Conservation (phyloP, 257 asterid genomes). For the Ligustrum vulgare region DNA sequence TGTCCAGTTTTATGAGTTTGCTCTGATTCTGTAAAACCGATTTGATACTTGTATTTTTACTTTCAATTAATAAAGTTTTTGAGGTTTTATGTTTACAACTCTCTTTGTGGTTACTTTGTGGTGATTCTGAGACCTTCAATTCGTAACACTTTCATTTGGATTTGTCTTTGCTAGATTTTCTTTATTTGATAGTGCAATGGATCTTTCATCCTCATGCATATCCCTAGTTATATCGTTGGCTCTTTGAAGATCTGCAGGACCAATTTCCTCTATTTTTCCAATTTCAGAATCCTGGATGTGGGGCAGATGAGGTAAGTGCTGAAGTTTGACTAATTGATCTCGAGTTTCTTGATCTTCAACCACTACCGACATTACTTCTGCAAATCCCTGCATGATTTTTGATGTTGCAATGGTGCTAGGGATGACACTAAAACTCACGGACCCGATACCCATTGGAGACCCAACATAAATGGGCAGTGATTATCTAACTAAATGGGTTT, state of each 20-base stretch:
- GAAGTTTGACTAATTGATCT: conserved; percentile 26
- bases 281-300: conserved; percentile 28
- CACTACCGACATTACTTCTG: conserved; percentile 17
- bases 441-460: too few species aligned
- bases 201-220: conserved; percentile 21
- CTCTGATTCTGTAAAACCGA: too few species aligned
- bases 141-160: conserved; percentile 16
- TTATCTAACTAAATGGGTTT: too few species aligned
- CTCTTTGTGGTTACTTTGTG: too few species aligned
- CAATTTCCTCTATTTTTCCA: conserved; percentile 16
- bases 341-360: conserved; percentile 14
- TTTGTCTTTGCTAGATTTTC: conserved; percentile 17
- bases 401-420: too few species aligned
- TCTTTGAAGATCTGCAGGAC: conserved; percentile 13
- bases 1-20: too few species aligned
- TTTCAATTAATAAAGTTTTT: too few species aligned
- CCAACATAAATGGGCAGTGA: too few species aligned
- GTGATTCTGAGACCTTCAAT: too few species aligned
- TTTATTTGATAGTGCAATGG: conserved; percentile 23
- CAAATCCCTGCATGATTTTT: conserved; percentile 7
- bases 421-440: too few species aligned
- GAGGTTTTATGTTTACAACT: too few species aligned
- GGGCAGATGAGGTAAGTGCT: conserved; percentile 14
- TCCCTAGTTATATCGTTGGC: conserved; percentile 20
- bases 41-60: too few species aligned